Evolutionary conservation across 2,329 filamentous ascomycete genomes (phyloP).

Genomic region (Thelonectria discophora): DNA sequence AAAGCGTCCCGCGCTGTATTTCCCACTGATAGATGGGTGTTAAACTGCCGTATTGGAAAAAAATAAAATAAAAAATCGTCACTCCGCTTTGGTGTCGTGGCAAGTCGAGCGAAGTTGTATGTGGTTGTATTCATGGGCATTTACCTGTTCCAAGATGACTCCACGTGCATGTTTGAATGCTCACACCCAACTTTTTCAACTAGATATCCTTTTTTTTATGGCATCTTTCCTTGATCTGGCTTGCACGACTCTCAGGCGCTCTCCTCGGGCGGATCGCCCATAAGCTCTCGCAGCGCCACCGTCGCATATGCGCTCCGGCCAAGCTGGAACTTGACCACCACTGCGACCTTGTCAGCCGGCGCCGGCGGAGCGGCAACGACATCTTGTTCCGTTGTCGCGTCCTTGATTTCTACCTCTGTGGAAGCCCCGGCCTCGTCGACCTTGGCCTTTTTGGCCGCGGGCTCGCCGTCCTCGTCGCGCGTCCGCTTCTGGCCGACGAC

Average conservation of each 20-base stretch:
- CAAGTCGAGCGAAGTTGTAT: too few species aligned
- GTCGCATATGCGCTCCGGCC: slow-evolving; percentile 86
- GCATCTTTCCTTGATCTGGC: slow-evolving; percentile 9
- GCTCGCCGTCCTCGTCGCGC: slow-evolving; percentile 32
- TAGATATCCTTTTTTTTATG: slow-evolving; percentile 13
- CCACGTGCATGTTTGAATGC: too few species aligned
- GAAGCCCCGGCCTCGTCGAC: slow-evolving; percentile 30
- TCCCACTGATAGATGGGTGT: slow-evolving; percentile 30
- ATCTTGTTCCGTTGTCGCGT: slow-evolving; percentile 26
- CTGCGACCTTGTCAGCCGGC: slow-evolving; percentile 62
- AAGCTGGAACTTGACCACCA: slow-evolving; percentile 78
- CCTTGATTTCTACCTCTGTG: slow-evolving; percentile 29
- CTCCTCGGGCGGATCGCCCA: slow-evolving; percentile 56
- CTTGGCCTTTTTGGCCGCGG: slow-evolving; percentile 40
- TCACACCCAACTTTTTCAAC: background rate
- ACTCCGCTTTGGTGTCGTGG: background rate
- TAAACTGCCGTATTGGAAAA: background rate
- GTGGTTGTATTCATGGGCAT: too few species aligned
- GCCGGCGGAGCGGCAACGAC: slow-evolving; percentile 14
- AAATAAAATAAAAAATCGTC: background rate
- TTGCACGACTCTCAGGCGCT: slow-evolving; percentile 2
- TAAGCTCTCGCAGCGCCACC: slow-evolving; percentile 81
- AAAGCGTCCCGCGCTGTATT: slow-evolving; percentile 33
- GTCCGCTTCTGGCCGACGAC: slow-evolving; percentile 33
- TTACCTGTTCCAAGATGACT: too few species aligned